Evolutionary conservation across 306 rosid species (phyloP), one percentile per base, ranked within the genome.

Genomic region (Psophocarpus tetragonolobus): DNA sequence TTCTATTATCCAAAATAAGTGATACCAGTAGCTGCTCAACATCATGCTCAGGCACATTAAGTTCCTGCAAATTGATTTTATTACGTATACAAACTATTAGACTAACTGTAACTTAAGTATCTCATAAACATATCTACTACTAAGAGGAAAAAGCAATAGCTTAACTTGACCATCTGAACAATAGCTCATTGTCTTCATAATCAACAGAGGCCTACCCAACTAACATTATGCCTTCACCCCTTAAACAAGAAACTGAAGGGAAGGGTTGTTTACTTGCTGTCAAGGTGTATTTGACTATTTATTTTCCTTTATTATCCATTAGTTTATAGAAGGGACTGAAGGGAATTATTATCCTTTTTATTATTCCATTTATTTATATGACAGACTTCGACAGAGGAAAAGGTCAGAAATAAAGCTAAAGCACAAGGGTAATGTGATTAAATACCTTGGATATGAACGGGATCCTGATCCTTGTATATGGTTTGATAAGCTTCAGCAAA

Each of bases 401-500:
- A 53, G 50, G n/a, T 54, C 8, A 4, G 23, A 74, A 36, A 54
- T 71, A 66, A 74, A 39, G 53, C 41, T 56, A 64, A 71, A 80
- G 17, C 11, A 47, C 33, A 26, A 47, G 42, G 30, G 11, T 54
- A 3, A 15, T 15, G 18, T 7, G 63, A 79, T 66, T 51, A 57
- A 20, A 71, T 9, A 95, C 97, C 97, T 92, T 87, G 30, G 99
- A 95, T 84, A 95, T 95, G 78, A 95, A 95, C 10, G 99, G 99
- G 74, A 95, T 95, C 77, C 94, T 85, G 76, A 95, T 95, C 87
- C 97, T 93, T 63, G 99, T 95, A 80, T 95, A 95, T 10, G 97
- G 99, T 80, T 92, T 92, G 90, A 95, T 95, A 47, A 95, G 97
- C 86, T 95, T 95, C 62, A 95, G 97, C 83, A 95, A 74, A 88